Percentiles rank a stretch among this genome's conserved stretches.
These are phyloP conservation scores for Escallonia herrerae DNA, from an alignment of 129 eudicot genomes.

Conservation along the genomic window DNA sequence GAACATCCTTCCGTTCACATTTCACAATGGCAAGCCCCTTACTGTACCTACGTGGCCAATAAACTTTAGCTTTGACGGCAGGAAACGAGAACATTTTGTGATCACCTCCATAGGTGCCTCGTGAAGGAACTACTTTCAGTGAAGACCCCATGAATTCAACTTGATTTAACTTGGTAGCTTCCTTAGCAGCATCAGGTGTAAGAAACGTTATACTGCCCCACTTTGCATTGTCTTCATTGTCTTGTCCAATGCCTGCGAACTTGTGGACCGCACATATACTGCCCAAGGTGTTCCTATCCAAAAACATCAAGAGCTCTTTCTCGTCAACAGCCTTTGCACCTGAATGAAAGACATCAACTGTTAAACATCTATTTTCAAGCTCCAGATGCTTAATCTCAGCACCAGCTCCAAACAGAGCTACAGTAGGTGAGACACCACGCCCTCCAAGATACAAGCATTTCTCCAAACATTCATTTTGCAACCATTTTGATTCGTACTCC, in stretches of 20 bases:
- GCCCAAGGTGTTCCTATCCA: conserved; percentile 45
- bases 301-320: conserved; percentile 47
- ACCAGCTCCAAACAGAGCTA: conserved; percentile 85
- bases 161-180: conserved; percentile 32
- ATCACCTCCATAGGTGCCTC: conserved; percentile 42
- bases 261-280: conserved; percentile 55
- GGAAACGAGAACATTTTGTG: conserved; percentile 43
- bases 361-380: conserved; percentile 57
- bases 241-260: conserved; percentile 36
- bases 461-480: conserved; percentile 76
- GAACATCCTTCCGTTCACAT: conserved; percentile 42
- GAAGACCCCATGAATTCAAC: conserved; percentile 29
- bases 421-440: conserved; percentile 42
- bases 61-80: conserved; percentile 68
- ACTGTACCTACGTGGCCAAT: conserved; percentile 81
- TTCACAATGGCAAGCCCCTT: conserved; percentile 55
- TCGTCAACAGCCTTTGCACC: conserved; percentile 43
- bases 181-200: conserved; percentile 68
- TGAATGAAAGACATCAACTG: conserved; percentile 55
- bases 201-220: conserved; percentile 85
- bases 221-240: conserved; percentile 47
- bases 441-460: conserved; percentile 59
- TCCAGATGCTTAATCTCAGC: conserved; percentile 88
- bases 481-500: conserved; percentile 53
- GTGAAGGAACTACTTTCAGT: conserved; percentile 43